Evolutionary conservation across 1,139 yeast species (phyloP), one percentile per base, ranked within the genome.

Genomic region (Candida neerlandica): DNA sequence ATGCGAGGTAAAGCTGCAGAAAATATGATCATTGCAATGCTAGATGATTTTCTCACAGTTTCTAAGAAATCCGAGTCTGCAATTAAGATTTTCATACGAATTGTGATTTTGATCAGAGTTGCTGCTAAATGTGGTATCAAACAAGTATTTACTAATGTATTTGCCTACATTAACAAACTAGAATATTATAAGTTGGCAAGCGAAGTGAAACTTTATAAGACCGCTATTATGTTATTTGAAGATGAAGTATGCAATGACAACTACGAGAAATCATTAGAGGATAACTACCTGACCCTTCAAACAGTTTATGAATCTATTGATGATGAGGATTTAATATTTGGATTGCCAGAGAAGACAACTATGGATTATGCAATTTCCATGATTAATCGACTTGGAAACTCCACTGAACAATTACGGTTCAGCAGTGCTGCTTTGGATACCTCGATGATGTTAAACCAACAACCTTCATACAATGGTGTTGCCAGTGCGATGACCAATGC

Each of bases 301-400:
- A 45, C 51, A 1, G 70, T 85, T 1, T 87, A 84, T 58, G 71
- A 71, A 15, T 60, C 72, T 0, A 68, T 85, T 4, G 82, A 79
- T 47, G 90, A 87, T 55, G 71, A 75, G 1, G 96, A 89, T 60
- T 65, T 87, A 39, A 59, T 78, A 2, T 74, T 75, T 56, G 95
- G 95, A 0, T 65, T 87, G 7, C 90, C 90, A 0, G 75, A 79
- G 14, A 73, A 76, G 21, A 77, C 86, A 0, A 70, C 84, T 0
- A 61, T 89, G 9, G 72, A 72, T 0, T 76, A 76, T 48, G 85
- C 88, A 0, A 59, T 84, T 11, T 61, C 67, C 6, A 67, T 76
- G 32, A 64, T 81, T 3, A 70, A 69, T 30, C 60, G 67, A 39
- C 65, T 67, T 5, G 65, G 69, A 14, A 65, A 73, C 52, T 61